Evolutionary conservation across 306 rosid species (phyloP), one percentile per base, ranked within the genome.

Genomic region (Prunus campanulata): DNA sequence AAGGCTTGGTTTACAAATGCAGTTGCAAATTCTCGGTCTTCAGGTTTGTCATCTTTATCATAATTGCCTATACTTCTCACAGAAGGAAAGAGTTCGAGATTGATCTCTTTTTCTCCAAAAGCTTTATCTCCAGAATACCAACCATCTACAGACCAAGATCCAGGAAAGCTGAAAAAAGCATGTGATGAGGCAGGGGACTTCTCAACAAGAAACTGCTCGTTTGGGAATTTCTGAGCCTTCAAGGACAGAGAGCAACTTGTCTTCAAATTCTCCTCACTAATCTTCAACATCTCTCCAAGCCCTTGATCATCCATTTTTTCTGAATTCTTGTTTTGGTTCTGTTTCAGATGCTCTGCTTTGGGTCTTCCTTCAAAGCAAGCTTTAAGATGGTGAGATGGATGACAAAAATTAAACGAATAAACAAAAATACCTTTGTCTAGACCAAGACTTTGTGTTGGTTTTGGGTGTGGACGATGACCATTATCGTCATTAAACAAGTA

Each of bases 31-130:
- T 15, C 46, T 29, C 0, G 16, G 6, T 27, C 68, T 16, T 30
- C 68, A 14, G 46, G 22, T 19, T 15, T 63, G 16, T 6, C 67
- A 62, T 16, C 46, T 30, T 18, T 9, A 30, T 88, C 91, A 39
- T 84, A 87, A 19, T 83, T 87, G 1, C 99, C 93, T 74, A 95
- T 66, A 78, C 93, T 90, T 85, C 74, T 86, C 46, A 92, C 74
- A 0, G 88, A 86, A 57, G 93, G 93, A 42, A 92, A 95, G 2
- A 59, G 39, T 1, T 10, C 1, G 35, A 46, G 55, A 76, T 89
- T 48, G 75, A 88, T 83, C 66, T 75, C 19, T 1, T 86, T 68
- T 68, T 77, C 93, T 3, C 93, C 96, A n/a, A 87, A 90, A 0
- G 86, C 49, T n/a, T 75, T 49, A 0, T 56, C 70, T 15, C 62